Base-by-base conservation (phyloP, 2,329 filamentous ascomycete species). In the Calonectria montana region DNA sequence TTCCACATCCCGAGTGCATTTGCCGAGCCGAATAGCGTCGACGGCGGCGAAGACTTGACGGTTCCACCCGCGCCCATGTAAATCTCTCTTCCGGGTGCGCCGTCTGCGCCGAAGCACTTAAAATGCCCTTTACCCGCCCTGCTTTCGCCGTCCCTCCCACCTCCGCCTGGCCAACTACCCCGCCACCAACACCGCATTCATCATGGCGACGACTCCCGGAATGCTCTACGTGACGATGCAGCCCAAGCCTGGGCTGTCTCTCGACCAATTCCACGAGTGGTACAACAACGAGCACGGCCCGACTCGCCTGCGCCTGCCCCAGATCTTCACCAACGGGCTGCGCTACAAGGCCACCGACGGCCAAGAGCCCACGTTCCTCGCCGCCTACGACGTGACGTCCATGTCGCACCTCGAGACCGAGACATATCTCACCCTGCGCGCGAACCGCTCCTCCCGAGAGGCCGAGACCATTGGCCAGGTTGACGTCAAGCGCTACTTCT, bases 241-340 rank as follows among this genome's bases (percentile, higher is more conserved):
- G 84, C 94, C 94, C 78, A 88, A 90, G 82, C 87, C 90, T 69
- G 88, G 88, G 76, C 88, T 95, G 77, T 87, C 92, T 67, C 83
- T 88, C 59, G 87, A 90, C 73, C 91, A 94, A 79, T 97, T 97
- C 84, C 93, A 97, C 83, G 94, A 97, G 82, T 96, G 94, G 94
- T 97, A 97, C 87, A 96, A 97, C 86, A 97, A 95, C 83, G 95
- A 97, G 85, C 95, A 97, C 84, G 95, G 95, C 66, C 95, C 95
- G 21, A 90, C 92, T 18, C 93, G 95, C 59, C 89, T 97, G 8
- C 92, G 94, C 61, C 85, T 97, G 16, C 91, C 94, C 4, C 91
- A 93, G 78, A 91, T 96, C 80, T 91, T 91, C 80, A 81, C 85
- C 76, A 97, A 94, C 82, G 95, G 95, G 70, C 92, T 97, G 77